phyloP scores from a whole-genome alignment of 2,329 filamentous ascomycete genomes.

The Aspergillus floridensis region DNA sequence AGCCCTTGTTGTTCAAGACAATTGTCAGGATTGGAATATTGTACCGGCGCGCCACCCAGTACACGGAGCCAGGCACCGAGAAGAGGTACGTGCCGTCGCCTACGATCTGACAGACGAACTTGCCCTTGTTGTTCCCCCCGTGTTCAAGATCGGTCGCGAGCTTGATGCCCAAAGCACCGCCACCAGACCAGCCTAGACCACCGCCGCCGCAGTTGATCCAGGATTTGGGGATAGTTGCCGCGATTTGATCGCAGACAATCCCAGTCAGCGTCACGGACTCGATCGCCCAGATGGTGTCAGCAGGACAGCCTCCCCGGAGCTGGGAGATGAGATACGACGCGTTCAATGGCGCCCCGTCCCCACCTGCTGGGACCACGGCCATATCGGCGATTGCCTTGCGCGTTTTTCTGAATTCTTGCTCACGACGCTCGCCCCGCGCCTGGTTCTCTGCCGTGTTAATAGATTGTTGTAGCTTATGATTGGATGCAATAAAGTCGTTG shows the following conservation, averaged over 20 bases:
- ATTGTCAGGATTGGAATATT: constrained; percentile 65
- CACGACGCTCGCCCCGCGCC: constrained; percentile 55
- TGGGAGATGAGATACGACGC: constrained; percentile 57
- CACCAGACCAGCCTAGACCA: constrained; percentile 77
- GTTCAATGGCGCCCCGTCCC: constrained; percentile 61
- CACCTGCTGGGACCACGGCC: constrained; percentile 52
- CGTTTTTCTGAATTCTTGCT: constrained; percentile 57
- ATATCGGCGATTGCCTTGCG: constrained; percentile 59
- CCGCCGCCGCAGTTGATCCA: constrained; percentile 82
- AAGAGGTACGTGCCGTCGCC: constrained; percentile 69
- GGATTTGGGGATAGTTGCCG: constrained; percentile 64
- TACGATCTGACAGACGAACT: constrained; percentile 63
- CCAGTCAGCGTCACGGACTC: constrained; percentile 73
- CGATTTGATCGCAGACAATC: constrained; percentile 69
- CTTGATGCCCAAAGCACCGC: constrained; percentile 72
- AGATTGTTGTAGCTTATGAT: constrained; percentile 44
- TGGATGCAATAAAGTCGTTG: constrained; percentile 56
- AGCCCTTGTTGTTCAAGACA: constrained; percentile 68
- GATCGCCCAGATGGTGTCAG: constrained; percentile 70
- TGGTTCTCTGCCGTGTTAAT: constrained; percentile 42
- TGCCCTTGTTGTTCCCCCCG: constrained; percentile 52
- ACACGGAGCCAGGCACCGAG: constrained; percentile 62
- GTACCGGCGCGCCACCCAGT: constrained; percentile 67
- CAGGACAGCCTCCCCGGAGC: constrained; percentile 57
- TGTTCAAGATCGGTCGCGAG: constrained; percentile 59